Evolutionary conservation across 2,329 filamentous ascomycete species (phyloP).

Genomic region (Colletotrichum trifolii): DNA sequence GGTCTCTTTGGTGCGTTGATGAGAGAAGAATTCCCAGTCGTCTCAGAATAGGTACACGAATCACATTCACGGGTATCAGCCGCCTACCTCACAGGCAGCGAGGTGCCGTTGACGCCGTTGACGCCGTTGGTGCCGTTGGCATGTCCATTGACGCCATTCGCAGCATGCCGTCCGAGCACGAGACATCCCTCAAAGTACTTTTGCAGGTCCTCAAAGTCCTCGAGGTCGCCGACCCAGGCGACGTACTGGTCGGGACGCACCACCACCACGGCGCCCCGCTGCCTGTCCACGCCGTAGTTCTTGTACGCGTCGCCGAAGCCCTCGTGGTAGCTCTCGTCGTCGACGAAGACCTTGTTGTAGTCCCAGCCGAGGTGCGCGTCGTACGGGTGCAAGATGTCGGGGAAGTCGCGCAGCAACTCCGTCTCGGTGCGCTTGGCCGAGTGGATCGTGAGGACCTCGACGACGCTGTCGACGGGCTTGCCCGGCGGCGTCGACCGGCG

Average conservation of each 20-base stretch:
- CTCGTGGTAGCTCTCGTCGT: constrained; percentile 65
- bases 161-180: not conserved
- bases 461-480: constrained; percentile 38
- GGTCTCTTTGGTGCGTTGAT: no score
- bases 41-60: not conserved
- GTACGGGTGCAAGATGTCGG: constrained; percentile 59
- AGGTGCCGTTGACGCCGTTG: constrained; percentile 3
- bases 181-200: constrained; percentile 48
- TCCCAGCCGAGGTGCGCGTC: constrained; percentile 61
- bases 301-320: constrained; percentile 63
- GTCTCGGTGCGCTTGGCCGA: constrained; percentile 59
- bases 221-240: constrained; percentile 52
- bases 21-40: no score
- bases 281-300: constrained; percentile 66
- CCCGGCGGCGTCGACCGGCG: constrained; percentile 46
- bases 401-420: constrained; percentile 61
- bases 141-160: constrained; percentile 11
- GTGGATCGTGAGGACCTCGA: constrained; percentile 71
- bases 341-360: constrained; percentile 67
- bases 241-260: constrained; percentile 77
- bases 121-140: not conserved
- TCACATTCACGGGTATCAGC: not conserved
- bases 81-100: constrained; percentile 5
- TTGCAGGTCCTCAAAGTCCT: constrained; percentile 48
- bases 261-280: constrained; percentile 67